phyloP scores from a whole-genome alignment of 305 asterid species.

The Fraxinus ornus region DNA sequence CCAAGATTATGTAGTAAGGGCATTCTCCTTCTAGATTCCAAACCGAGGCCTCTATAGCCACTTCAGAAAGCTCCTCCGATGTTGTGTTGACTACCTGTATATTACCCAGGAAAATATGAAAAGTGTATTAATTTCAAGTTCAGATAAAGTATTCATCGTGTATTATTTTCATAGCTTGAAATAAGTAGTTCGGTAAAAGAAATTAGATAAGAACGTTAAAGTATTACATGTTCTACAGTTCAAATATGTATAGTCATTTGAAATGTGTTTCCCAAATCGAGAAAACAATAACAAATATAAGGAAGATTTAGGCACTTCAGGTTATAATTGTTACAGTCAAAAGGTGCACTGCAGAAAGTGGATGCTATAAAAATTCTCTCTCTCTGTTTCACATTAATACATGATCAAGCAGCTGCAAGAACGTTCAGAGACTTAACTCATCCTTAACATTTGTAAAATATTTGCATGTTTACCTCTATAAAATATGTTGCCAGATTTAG shows the following conservation, averaged over 20 bases:
- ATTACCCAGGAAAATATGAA: not conserved
- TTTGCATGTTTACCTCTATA: slow-evolving; percentile 56
- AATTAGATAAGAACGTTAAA: not conserved
- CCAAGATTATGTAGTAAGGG: slow-evolving; percentile 56
- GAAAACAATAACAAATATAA: not conserved
- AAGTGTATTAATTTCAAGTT: not conserved
- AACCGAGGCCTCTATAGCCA: slow-evolving; percentile 77
- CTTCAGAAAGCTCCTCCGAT: slow-evolving; percentile 49
- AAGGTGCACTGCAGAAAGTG: not conserved
- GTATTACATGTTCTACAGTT: not conserved
- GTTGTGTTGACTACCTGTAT: slow-evolving; percentile 84
- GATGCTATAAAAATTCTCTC: not conserved
- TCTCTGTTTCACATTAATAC: not conserved
- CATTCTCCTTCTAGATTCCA: slow-evolving; percentile 86
- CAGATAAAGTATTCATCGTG: not conserved
- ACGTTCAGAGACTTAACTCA: not conserved
- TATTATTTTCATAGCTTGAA: not conserved
- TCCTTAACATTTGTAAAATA: not conserved
- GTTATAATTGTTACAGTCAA: not conserved
- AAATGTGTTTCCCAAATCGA: not conserved
- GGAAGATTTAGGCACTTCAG: not conserved
- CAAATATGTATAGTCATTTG: not conserved
- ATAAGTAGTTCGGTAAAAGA: not conserved
- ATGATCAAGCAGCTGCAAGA: slow-evolving; percentile 12
- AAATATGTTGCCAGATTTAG: slow-evolving; percentile 67